phyloP scores from a whole-genome alignment of 345 rosid species.

The Eucalyptus brandiana region DNA sequence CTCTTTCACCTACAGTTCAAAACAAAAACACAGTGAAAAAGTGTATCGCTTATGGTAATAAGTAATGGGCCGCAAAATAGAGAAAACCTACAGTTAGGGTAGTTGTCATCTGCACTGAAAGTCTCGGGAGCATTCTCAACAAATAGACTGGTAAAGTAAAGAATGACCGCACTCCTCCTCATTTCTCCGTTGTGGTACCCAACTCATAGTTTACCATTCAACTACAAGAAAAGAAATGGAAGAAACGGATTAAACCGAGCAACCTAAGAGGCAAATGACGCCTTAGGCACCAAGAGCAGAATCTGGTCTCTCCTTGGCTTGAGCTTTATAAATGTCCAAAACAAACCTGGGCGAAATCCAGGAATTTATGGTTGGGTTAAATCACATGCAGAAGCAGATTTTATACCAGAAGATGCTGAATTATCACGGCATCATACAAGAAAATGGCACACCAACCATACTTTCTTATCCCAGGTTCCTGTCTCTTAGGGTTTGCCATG shows the following conservation, averaged over 20 bases:
- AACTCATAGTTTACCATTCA: background rate
- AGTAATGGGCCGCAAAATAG: background rate
- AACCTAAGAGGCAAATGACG: background rate
- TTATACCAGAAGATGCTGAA: too few species aligned
- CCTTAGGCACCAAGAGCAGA: too few species aligned
- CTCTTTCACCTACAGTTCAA: constrained; percentile 16
- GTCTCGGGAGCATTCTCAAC: constrained; percentile 11
- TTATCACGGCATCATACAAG: too few species aligned
- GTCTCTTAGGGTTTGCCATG: constrained; percentile 10
- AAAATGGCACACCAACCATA: too few species aligned
- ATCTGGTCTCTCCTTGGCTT: too few species aligned
- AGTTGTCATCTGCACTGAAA: constrained; percentile 6
- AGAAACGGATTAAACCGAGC: background rate
- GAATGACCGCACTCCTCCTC: constrained; percentile 22
- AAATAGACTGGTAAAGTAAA: constrained; percentile 18
- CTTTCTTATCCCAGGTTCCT: too few species aligned
- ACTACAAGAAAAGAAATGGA: background rate
- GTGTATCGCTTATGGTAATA: background rate
- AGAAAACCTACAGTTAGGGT: constrained; percentile 23
- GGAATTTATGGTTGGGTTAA: too few species aligned
- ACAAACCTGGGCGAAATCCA: too few species aligned
- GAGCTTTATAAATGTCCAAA: too few species aligned
- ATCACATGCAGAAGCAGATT: too few species aligned
- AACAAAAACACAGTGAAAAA: background rate
- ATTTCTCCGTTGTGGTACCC: constrained; percentile 31